A percentile compares a stretch with the other conserved stretches of the same genome.
Conservation (phyloP, 2,329 filamentous ascomycete species). For the Fonsecaea erecta region DNA sequence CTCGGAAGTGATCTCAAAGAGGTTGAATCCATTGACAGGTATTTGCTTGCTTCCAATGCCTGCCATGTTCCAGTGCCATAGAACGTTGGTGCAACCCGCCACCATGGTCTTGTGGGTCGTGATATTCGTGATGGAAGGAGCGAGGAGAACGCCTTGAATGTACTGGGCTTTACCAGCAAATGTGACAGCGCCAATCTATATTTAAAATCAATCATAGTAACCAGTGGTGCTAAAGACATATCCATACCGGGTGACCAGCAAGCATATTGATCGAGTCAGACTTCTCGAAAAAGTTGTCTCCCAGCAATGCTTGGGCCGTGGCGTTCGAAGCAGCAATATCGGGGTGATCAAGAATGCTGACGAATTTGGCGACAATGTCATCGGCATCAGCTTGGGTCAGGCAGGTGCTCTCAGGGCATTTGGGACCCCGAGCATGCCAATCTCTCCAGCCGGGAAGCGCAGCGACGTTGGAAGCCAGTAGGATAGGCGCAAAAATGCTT, state of each 20-base stretch:
- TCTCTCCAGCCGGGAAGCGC: conserved; percentile 22
- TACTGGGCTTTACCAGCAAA: conserved; percentile 24
- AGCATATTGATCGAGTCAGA: conserved; percentile 36
- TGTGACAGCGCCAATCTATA: conserved; percentile 19
- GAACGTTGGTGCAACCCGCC: conserved; percentile 22
- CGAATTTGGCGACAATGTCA: conserved; percentile 31
- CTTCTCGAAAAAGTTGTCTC: conserved; percentile 29
- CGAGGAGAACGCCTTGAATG: conserved; percentile 28
- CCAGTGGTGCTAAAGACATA: not conserved
- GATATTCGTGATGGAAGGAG: conserved; percentile 26
- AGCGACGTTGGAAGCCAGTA: conserved; percentile 15
- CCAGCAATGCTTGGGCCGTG: conserved; percentile 31
- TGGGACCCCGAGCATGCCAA: conserved; percentile 9
- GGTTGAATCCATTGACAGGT: conserved; percentile 27
- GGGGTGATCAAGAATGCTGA: conserved; percentile 27
- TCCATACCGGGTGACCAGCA: conserved; percentile 27
- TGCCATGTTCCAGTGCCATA: conserved; percentile 30
- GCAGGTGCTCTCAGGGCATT: conserved; percentile 9
- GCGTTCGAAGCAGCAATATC: conserved; percentile 26
- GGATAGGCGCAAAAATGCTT: conserved; percentile 17
- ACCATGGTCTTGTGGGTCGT: conserved; percentile 21
- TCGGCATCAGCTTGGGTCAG: conserved; percentile 27
- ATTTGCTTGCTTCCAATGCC: conserved; percentile 28
- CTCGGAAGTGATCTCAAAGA: conserved; percentile 24
- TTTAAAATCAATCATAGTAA: not conserved